These are phyloP conservation scores for Cryphonectria radicalis DNA, from an alignment of 2,329 filamentous ascomycete genomes.

Conservation along the genomic window DNA sequence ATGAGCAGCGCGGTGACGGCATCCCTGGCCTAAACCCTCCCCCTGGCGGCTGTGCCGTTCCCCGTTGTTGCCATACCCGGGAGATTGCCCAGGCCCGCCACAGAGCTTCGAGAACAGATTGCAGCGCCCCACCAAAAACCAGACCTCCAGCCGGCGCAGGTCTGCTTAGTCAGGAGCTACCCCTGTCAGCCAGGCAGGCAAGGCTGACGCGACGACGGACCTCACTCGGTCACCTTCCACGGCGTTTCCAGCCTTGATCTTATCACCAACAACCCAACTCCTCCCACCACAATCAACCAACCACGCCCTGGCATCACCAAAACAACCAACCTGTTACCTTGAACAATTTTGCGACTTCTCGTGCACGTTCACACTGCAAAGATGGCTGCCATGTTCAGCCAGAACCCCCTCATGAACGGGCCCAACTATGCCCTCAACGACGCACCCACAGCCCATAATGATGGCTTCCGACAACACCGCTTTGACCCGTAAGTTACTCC, in stretches of 20 bases:
- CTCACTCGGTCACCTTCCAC: constrained; percentile 25
- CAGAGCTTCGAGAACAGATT: constrained; percentile 9
- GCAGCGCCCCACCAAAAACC: constrained; percentile 1
- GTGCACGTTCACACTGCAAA: constrained; percentile 34
- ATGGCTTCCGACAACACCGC: constrained; percentile 71
- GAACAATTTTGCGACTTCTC: neutral
- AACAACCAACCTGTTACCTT: constrained; percentile 25
- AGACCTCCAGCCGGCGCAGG: constrained; percentile 14
- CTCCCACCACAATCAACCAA: constrained; percentile 26
- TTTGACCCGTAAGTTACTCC: constrained; percentile 80
- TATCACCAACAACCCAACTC: constrained; percentile 22
- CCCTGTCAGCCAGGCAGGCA: constrained; percentile 48
- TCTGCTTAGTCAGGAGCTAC: constrained; percentile 33
- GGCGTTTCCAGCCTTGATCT: constrained; percentile 21
- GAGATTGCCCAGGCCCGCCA: constrained; percentile 14
- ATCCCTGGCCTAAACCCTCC: constrained; percentile 14
- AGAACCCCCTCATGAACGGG: constrained; percentile 70
- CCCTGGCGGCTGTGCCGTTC: constrained; percentile 8
- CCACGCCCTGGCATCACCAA: constrained; percentile 23
- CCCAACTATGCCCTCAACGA: constrained; percentile 72
- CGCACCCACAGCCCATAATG: constrained; percentile 56
- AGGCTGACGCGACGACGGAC: constrained; percentile 43
- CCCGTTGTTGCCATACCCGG: constrained; percentile 1
- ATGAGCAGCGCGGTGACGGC: constrained; percentile 25
- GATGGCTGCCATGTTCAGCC: constrained; percentile 71